Evolutionary conservation across 2,329 filamentous ascomycete species (phyloP), one percentile per base, ranked within the genome.

Genomic region (Aspergillus tubingensis): DNA sequence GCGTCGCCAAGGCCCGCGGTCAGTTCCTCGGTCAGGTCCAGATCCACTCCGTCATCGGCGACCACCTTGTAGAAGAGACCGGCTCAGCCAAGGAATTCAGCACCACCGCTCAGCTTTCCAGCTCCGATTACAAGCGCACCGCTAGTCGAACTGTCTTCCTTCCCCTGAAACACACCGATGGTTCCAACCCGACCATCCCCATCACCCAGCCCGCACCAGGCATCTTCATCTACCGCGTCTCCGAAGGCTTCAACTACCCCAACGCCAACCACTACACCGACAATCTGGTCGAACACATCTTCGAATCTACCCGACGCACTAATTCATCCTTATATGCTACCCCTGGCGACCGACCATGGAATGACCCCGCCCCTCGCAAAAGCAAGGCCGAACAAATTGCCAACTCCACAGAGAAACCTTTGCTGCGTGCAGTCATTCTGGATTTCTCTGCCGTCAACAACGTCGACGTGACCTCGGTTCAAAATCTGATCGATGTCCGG

Each of bases 371-470:
- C 53, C 90, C 91, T 58, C 83, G 85, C 30, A 85, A 79, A 72
- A 86, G 11, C 11, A 8, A 49, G 21, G 13, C 47, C 11, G 15
- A 17, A 74, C 76, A 71, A 43, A 80, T 75, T 48, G 75, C 80
- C 43, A 81, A 83, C 61, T 68, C 80, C 15, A 75, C 72, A 4
- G 70, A 79, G 58, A 80, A 87, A 13, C 90, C 92, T 0, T 88
- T 86, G 0, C 84, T 96, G 53, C 92, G 91, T 73, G 92, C 93
- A 17, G 82, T 97, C 66, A 93, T 97, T 62, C 84, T 98, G 15
- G 94, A 98, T 75, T 96, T 97, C 77, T 92, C 89, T 5, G 89
- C 91, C 0, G 93, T 98, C 66, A 96, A 96, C 78, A 91, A 96
- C 67, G 88, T 96, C 59, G 94, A 98, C 70, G 87, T 96, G 59